Evolutionary conservation across 1,139 yeast species (phyloP).

Genomic region (Suhomyces choctaworum): DNA sequence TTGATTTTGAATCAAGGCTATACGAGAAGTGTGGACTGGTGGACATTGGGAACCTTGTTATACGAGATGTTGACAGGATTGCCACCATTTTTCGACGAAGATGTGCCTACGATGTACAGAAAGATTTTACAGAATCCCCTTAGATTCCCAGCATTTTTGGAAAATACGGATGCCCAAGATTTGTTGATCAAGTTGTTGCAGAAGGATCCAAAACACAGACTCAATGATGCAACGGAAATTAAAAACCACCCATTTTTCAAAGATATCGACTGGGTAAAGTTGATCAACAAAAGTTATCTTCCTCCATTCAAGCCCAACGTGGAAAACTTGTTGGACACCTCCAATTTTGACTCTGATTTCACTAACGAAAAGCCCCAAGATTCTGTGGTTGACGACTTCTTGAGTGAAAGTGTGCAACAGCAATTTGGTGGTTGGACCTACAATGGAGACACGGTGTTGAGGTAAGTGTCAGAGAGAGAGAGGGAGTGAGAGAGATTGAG

Average conservation of each 20-base stretch:
- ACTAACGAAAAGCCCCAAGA: conserved; percentile 93
- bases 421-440: conserved; percentile 99
- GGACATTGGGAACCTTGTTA: conserved; percentile 92
- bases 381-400: conserved; percentile 89
- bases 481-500: too few relatives aligned
- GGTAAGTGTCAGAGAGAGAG: too few relatives aligned
- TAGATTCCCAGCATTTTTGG: conserved; percentile 85
- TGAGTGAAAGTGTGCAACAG: conserved; percentile 87
- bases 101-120: conserved; percentile 90
- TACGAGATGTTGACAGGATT: conserved; percentile 96
- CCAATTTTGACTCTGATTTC: conserved; percentile 90
- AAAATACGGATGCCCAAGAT: conserved; percentile 79
- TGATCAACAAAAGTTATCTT: conserved; percentile 82
- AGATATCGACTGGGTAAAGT: conserved; percentile 87
- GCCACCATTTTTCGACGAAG: conserved; percentile 88
- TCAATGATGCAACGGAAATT: conserved; percentile 84
- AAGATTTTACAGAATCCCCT: conserved; percentile 88
- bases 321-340: conserved; percentile 80
- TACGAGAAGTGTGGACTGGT: conserved; percentile 94
- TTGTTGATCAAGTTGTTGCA: conserved; percentile 72
- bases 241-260: conserved; percentile 84
- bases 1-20: conserved; percentile 88
- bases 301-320: conserved; percentile 97
- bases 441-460: conserved; percentile 55
- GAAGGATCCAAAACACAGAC: conserved; percentile 80